Evolutionary conservation across 148 eudicot species (phyloP).

Genomic region (Oxyria digyna): DNA sequence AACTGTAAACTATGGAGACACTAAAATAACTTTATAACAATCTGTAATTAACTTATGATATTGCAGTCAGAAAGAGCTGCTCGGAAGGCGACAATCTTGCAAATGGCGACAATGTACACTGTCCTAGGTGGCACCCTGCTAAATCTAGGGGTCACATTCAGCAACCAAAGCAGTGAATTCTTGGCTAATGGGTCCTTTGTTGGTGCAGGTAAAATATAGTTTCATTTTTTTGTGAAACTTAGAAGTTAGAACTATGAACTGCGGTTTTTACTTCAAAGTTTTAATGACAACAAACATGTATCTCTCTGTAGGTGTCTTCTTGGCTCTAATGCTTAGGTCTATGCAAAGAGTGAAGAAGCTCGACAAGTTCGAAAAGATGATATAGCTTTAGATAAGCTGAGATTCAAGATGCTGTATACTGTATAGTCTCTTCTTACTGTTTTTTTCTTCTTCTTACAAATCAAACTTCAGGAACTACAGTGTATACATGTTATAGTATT

Average conservation of each 20-base stretch:
- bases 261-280: background rate
- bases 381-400: conserved; percentile 16
- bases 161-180: conserved; percentile 49
- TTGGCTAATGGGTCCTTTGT: conserved; percentile 70
- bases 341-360: conserved; percentile 91
- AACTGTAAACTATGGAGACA: too few species aligned
- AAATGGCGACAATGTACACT: conserved; percentile 92
- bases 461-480: background rate
- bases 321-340: conserved; percentile 51
- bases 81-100: conserved; percentile 77
- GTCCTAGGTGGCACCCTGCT: conserved; percentile 73
- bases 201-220: conserved; percentile 54
- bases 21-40: too few species aligned
- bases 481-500: background rate
- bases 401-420: background rate
- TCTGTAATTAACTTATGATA: background rate
- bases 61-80: conserved; percentile 96
- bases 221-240: background rate
- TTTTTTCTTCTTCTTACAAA: background rate
- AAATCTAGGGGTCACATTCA: conserved; percentile 70
- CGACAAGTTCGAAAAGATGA: conserved; percentile 82
- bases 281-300: background rate
- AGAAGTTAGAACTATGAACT: background rate
- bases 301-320: conserved; percentile 57
- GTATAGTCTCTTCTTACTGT: background rate